phyloP scores from a whole-genome alignment of 1,139 yeast genomes.

The Waltiozyma sp. region DNA sequence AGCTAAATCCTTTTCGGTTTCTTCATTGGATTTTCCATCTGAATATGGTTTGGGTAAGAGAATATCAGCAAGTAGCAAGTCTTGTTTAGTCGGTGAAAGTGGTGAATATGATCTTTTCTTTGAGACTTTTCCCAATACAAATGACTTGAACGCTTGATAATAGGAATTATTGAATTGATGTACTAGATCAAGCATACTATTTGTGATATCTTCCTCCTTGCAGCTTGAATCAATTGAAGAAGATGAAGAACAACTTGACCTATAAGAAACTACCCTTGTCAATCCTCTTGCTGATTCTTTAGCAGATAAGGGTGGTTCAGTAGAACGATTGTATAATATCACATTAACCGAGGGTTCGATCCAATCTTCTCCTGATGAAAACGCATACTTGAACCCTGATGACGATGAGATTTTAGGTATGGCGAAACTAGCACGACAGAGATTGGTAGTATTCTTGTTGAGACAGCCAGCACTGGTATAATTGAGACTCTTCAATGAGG shows the following conservation, averaged over 20 bases:
- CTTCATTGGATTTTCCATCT: background rate
- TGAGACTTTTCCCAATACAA: background rate
- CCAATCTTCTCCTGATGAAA: background rate
- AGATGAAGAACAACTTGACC: background rate
- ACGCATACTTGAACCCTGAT: background rate
- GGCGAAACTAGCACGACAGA: background rate
- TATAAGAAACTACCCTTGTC: background rate
- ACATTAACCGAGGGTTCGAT: background rate
- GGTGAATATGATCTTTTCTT: background rate
- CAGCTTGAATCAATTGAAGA: too few species aligned
- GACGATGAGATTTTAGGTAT: background rate
- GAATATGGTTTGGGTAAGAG: background rate
- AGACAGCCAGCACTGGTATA: background rate
- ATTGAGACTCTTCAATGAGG: background rate
- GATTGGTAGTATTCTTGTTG: background rate
- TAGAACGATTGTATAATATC: too few species aligned
- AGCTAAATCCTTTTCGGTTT: background rate
- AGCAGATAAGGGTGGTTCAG: background rate
- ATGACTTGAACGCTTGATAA: background rate
- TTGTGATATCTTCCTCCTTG: background rate
- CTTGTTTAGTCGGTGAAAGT: background rate
- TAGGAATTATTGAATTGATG: background rate
- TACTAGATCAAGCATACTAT: background rate
- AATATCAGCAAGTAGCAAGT: background rate
- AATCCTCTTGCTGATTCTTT: background rate